These are phyloP conservation scores for Mycena sp. DNA, from an alignment of 1,284 basidiomycete species.

Conservation along the genomic window DNA sequence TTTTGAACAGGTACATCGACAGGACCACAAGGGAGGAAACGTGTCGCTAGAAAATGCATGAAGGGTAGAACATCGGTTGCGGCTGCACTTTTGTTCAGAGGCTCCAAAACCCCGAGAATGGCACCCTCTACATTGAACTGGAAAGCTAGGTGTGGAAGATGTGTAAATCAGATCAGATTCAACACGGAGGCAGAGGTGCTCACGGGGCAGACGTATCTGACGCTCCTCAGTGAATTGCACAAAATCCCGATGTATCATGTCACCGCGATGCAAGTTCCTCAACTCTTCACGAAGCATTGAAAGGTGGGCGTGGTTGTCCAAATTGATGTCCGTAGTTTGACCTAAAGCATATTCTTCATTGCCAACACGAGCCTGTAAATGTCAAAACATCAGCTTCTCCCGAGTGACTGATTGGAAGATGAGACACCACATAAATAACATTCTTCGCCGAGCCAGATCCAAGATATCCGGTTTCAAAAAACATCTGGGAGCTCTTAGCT, in stretches of 20 bases:
- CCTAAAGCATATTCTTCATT: constrained; percentile 14
- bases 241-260: constrained; percentile 3
- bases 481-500: not conserved
- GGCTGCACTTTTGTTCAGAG: not conserved
- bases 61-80: not conserved
- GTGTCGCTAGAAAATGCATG: constrained; percentile 10
- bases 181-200: not conserved
- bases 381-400: not conserved
- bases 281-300: not conserved
- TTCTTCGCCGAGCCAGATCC: constrained; percentile 5
- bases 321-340: not conserved
- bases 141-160: constrained; percentile 1
- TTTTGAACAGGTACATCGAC: constrained; percentile 1
- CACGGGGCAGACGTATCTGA: not conserved
- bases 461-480: constrained; percentile 6
- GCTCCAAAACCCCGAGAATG: not conserved
- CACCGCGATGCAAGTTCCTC: not conserved
- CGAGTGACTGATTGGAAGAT: not conserved
- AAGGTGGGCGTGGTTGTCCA: not conserved
- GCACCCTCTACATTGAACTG: constrained; percentile 14
- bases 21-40: constrained; percentile 14
- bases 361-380: constrained; percentile 3
- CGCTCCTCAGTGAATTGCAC: not conserved
- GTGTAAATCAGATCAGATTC: too few relatives aligned
- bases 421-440: constrained; percentile 13